Evolutionary conservation across 1,284 basidiomycete species (phyloP), one percentile per base, ranked within the genome.

Genomic region (Coniophora puteana): DNA sequence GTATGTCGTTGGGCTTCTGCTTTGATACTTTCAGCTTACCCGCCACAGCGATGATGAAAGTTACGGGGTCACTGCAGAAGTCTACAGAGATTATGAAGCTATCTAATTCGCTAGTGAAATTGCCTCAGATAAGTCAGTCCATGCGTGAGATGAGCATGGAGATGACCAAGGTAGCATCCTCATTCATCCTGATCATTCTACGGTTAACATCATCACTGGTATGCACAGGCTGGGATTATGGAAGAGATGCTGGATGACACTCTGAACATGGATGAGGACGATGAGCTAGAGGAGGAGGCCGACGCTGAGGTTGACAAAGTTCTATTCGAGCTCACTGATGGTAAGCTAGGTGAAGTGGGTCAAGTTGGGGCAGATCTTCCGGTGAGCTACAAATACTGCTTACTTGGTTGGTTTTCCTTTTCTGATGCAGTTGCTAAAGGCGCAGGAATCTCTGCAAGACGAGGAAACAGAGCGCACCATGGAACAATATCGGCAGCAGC

Each of bases 121-220:
- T 99, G 25, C 96, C 96, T 13, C 91, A 99, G 61, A 81, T 99
- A 40, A 89, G 83, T 60, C 85, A 83, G 50, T 78, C 82, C 1
- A 99, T 99, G 96, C 80, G 93, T 22, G 89, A 97, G 58, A 95
- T 99, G 93, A 91, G 87, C 54, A 90, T 93, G 81, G 95, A 99
- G 65, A 97, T 99, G 93, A 97, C 91, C 51, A 98, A 98, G 79
- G 92, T 89, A 46, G 17, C 62, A 38, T 25, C 38, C 23, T n/a
- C 28, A 35, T 36, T 13, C 26, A 25, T 23, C 8, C 11, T 4
- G 10, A 7, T 18, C 6, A 13, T 33, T 29, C 21, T 11, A 26
- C 32, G 14, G 38, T 8, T 8, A 7, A 16, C 8, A 31, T 31
- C 29, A 37, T 61, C 5, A 56, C 10, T 41, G 4, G 23, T 24